Percentiles rank a stretch among this genome's conserved stretches.
Conservation (phyloP, 129 eudicot genomes). For the Mikania micrantha region DNA sequence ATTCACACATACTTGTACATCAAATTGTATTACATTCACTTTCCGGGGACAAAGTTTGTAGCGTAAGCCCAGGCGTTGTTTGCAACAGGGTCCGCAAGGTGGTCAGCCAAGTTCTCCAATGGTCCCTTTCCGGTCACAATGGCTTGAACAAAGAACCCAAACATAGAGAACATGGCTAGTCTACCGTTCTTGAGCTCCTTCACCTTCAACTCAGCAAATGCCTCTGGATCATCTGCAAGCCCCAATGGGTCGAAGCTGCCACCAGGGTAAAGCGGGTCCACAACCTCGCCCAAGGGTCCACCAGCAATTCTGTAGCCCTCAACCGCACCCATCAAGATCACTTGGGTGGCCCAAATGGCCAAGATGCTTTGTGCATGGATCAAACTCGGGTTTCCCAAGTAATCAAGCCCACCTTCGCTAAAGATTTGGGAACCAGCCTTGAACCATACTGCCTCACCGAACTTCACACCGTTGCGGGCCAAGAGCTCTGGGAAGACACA, state of each 20-base stretch:
- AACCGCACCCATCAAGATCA: slow-evolving; percentile 65
- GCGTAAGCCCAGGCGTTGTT: slow-evolving; percentile 27
- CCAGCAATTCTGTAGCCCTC: slow-evolving; percentile 75
- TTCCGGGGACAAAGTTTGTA: slow-evolving; percentile 31
- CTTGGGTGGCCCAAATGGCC: slow-evolving; percentile 74
- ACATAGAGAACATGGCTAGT: slow-evolving; percentile 51
- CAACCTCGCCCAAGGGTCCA: slow-evolving; percentile 59
- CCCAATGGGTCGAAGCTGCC: slow-evolving; percentile 63
- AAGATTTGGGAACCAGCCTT: slow-evolving; percentile 76
- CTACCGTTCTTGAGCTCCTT: slow-evolving; percentile 60
- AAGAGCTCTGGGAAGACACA: slow-evolving; percentile 71
- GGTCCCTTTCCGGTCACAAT: slow-evolving; percentile 27
- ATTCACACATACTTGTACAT: slow-evolving; percentile 4
- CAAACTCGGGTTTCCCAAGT: slow-evolving; percentile 64
- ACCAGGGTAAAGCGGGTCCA: slow-evolving; percentile 57
- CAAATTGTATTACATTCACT: slow-evolving; percentile 3
- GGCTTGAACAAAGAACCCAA: slow-evolving; percentile 25
- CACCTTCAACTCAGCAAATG: slow-evolving; percentile 56
- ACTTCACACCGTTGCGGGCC: slow-evolving; percentile 70
- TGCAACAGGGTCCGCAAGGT: slow-evolving; percentile 23
- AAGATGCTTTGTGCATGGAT: slow-evolving; percentile 70
- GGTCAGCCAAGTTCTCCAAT: slow-evolving; percentile 25
- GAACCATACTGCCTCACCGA: slow-evolving; percentile 74
- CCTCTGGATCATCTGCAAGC: slow-evolving; percentile 56
- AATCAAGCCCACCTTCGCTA: slow-evolving; percentile 73